Evolutionary conservation across 164 flowering plant species (phyloP), one percentile per base, ranked within the genome.

Genomic region (Liriodendron chinense): DNA sequence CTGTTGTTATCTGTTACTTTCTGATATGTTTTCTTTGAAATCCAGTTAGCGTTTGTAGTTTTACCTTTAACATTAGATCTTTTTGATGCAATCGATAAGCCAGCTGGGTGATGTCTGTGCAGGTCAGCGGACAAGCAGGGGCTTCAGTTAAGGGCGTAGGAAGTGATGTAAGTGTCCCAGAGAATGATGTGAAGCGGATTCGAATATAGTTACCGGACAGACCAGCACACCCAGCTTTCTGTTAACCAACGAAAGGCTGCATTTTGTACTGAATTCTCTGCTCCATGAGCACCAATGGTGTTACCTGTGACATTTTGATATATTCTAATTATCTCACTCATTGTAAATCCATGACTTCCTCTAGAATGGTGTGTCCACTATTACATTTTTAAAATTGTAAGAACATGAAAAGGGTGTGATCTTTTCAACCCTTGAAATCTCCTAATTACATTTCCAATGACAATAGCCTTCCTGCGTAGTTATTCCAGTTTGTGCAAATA

Each of bases 91-190:
- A 25, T 66, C 8, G 26, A 25, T 61, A 22, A 26, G 65, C n/a
- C 28, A 49, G 53, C 24, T 53, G 67, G 20, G 23, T 56, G 18
- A n/a, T 18, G 2, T 70, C 21, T 68, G 0, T 83, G 79, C 86
- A 86, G 91, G 81, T 80, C 28, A 85, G 78, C 65, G 83, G 82
- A 65, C 82, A 80, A 65, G 16, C 79, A 20, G 69, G 63, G 24
- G 75, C 61, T 68, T 74, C 84, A 57, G 74, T 7, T 18, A 70
- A 69, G 25, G 90, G 90, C 53, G 82, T 76, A 28, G 85, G 84
- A 9, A 76, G 72, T 72, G 98, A 94, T 80, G 87, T 73, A 23
- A 89, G 79, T 77, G 98, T 94, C 48, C 97, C 97, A 20, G 90
- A 89, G 80, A 84, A 69, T 68, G 97, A 91, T 76, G 85, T 88